Base-by-base conservation (phyloP, 2,329 filamentous ascomycete species). In the Chlorencoelia australis region DNA sequence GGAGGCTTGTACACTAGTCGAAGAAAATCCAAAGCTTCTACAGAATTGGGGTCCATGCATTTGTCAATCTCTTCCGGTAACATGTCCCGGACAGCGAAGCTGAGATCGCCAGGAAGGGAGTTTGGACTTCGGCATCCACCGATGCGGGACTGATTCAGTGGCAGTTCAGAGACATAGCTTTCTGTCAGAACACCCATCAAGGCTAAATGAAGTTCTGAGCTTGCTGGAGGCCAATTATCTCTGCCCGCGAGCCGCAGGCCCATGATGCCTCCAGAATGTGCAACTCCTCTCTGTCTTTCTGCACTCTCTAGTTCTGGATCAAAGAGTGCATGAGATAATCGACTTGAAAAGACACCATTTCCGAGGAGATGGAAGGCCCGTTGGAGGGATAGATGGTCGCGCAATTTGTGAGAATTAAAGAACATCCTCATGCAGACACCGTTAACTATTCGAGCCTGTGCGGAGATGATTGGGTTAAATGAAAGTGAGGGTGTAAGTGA, bases 21-120 rank as follows among this genome's bases (percentile, higher is more conserved):
- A 11, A 98, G 66, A 52, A 98, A 96, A 59, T 96, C 91, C n/a
- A 96, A 67, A 0, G 91, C 91, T 54, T 89, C 79, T 13, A 96
- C 69, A 0, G 80, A 82, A 53, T 84, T 73, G 0, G 86, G 79
- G 50, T 96, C 75, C 68, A 93, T 79, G 58, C 87, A 89, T 43
- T 72, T 77, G 35, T 86, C 75, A 31, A 94, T 83, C 48, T 95
- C 87, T 30, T 80, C 78, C 6, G 76, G 68, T 0, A 78, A 71
- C 43, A 96, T 68, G 48, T 89, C 80, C 24, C 91, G 81, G 16
- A 98, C 81, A 0, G 84, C 76, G 55, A 98, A 96, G 57, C 78
- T 84, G 19, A 88, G 60, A 16, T 79, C 75, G 0, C 82, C 81
- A 0, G 81, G 81, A 2, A 87, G 65, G 15, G 51, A 48, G 13